Base-by-base conservation (phyloP, 768 basidiomycete species). In the Termitomyces sp. region DNA sequence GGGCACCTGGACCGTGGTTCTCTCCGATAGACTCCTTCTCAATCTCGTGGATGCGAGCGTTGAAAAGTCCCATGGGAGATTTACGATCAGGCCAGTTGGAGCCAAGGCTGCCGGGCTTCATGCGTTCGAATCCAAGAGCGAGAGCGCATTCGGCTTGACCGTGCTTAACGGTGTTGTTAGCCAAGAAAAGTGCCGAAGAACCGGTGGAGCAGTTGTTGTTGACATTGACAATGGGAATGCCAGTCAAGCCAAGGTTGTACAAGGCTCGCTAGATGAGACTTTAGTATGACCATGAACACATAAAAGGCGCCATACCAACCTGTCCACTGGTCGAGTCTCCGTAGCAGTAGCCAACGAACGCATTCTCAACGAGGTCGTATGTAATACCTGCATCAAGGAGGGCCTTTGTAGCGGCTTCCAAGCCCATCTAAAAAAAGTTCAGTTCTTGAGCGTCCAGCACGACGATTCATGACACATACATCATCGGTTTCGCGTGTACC, bases 171-270 rank as follows among this genome's bases (percentile, higher is more conserved):
- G 81, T 76, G 22, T 78, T 83, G 59, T 86, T 87, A 7, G 87
- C 89, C 43, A 88, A 80, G 67, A 80, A 89, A 20, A 94, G 75
- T 5, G 92, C 90, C 0, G 88, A 79, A 47, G 86, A 87, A 4
- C 90, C 91, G 0, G 91, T 91, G 3, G 90, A 86, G 63, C 91
- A 92, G 68, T 90, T 90, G 70, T 93, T 93, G 74, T 91, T 92
- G 40, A 93, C 88, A 61, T 93, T 94, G 47, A 86, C 79, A 63
- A 94, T 85, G 0, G 91, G 91, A 54, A 94, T 92, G 32, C 83
- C 77, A 0, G 91, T 93, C 67, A 93, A 77, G 18, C 91, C 91
- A 39, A 93, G 83, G 65, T 84, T 86, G 70, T 93, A 94, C 18
- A 94, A 73, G 7, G 89, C 83, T 15, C 90, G 78, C 84, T 93